phyloP scores from a whole-genome alignment of 257 asterid genomes.

The Capsicum pubescens region DNA sequence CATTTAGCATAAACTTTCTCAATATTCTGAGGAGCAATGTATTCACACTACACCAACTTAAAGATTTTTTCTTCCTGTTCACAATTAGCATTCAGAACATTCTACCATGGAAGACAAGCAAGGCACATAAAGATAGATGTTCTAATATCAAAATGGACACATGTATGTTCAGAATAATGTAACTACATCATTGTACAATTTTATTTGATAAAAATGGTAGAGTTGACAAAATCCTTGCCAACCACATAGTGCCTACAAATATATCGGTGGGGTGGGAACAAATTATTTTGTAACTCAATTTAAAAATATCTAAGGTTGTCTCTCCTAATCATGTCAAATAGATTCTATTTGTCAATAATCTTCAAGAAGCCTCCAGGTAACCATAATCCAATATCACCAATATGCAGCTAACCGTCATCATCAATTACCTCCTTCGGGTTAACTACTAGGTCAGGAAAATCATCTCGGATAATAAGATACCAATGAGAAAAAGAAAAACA shows the following conservation, averaged over 20 bases:
- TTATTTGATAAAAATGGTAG: no score
- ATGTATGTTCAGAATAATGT: slow-evolving; percentile 10
- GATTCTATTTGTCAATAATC: slow-evolving; percentile 81
- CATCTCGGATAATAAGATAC: slow-evolving; percentile 33
- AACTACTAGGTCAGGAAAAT: slow-evolving; percentile 34
- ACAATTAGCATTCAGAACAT: slow-evolving; percentile 22
- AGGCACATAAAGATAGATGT: background rate
- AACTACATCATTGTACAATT: background rate
- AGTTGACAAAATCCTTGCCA: no score
- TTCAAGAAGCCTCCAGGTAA: slow-evolving; percentile 90
- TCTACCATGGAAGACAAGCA: slow-evolving; percentile 23
- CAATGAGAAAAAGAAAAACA: slow-evolving; percentile 5
- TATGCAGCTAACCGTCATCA: slow-evolving; percentile 85
- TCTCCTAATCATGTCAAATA: background rate
- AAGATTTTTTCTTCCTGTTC: slow-evolving; percentile 93
- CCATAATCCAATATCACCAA: slow-evolving; percentile 99
- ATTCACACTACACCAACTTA: slow-evolving; percentile 5
- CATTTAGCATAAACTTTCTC: no score
- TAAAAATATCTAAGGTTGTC: background rate
- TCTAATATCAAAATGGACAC: background rate
- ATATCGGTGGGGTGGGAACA: no score
- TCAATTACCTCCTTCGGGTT: slow-evolving; percentile 89
- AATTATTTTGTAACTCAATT: no score
- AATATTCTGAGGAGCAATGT: no score
- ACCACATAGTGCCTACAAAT: no score